These are phyloP conservation scores for Nitzschia sp. DNA, from an alignment of 108 stramenopile genomes.

Conservation along the genomic window DNA sequence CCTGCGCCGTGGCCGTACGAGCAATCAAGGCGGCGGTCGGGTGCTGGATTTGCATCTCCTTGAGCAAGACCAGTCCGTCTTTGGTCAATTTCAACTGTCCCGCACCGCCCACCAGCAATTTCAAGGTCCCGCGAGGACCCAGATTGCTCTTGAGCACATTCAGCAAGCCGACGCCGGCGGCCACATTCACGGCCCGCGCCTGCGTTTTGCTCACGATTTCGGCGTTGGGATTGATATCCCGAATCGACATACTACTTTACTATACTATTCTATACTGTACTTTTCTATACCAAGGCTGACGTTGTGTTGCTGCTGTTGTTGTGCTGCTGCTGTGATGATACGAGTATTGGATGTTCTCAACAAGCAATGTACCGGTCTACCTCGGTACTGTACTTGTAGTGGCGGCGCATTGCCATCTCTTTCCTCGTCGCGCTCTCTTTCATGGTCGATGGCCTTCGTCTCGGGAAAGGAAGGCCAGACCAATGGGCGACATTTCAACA, in stretches of 20 bases:
- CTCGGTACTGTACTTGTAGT: too few relatives aligned
- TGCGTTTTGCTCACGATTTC: constrained; percentile 90
- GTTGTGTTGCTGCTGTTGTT: too few relatives aligned
- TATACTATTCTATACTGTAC: too few relatives aligned
- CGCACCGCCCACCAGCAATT: constrained; percentile 99
- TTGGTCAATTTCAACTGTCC: constrained; percentile 99
- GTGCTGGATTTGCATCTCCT: constrained; percentile 99
- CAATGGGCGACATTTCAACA: too few relatives aligned
- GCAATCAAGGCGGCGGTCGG: constrained; percentile 99
- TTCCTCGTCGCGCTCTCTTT: too few relatives aligned
- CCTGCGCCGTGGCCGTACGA: constrained; percentile 97
- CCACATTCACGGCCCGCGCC: constrained; percentile 94
- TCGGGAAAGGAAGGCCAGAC: too few relatives aligned
- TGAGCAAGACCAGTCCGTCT: constrained; percentile 96
- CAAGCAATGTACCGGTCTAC: too few relatives aligned
- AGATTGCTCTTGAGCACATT: constrained; percentile 92
- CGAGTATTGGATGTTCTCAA: too few relatives aligned
- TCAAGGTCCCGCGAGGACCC: constrained; percentile 97
- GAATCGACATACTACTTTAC: constrained; percentile 15
- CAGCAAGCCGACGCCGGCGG: constrained; percentile 93
- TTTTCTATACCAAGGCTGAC: too few relatives aligned
- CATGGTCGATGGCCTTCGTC: too few relatives aligned
- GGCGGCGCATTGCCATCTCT: too few relatives aligned
- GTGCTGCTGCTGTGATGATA: too few relatives aligned
- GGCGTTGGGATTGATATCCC: constrained; percentile 85